Evolutionary conservation across 352 stramenopile species (phyloP).

Genomic region (Globisporangium barbulae): DNA sequence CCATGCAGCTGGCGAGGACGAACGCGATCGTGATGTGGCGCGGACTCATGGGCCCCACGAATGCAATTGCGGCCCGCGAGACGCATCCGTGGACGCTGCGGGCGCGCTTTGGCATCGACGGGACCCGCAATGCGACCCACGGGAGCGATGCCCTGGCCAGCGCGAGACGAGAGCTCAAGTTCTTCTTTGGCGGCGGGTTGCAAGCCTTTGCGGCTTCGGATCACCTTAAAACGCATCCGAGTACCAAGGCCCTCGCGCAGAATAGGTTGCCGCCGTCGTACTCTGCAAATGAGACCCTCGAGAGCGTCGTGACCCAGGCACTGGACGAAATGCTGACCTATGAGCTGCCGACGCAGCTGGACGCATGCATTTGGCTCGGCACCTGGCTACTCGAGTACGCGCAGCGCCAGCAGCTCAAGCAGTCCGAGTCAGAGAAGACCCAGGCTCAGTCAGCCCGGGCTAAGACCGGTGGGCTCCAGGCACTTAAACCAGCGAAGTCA

Average conservation of each 20-base stretch:
- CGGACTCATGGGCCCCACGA: conserved; percentile 74
- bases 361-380: conserved; percentile 51
- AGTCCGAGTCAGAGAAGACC: background rate
- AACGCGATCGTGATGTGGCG: conserved; percentile 67
- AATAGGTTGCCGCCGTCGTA: conserved; percentile 14
- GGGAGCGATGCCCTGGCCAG: conserved; percentile 60
- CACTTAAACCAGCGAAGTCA: background rate
- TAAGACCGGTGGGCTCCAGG: background rate
- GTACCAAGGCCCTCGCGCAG: conserved; percentile 8
- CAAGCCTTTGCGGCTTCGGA: background rate
- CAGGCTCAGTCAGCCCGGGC: background rate
- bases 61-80: conserved; percentile 44
- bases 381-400: conserved; percentile 37
- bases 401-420: conserved; percentile 7
- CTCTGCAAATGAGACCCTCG: conserved; percentile 12
- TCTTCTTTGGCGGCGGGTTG: conserved; percentile 61
- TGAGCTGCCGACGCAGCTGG: conserved; percentile 21
- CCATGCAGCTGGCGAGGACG: conserved; percentile 37
- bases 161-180: conserved; percentile 62
- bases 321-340: conserved; percentile 34
- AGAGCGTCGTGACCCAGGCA: conserved; percentile 36
- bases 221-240: background rate
- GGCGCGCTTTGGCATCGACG: conserved; percentile 75
- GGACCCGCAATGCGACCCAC: conserved; percentile 79
- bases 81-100: conserved; percentile 56